phyloP scores from a whole-genome alignment of 768 basidiomycete genomes.

The Fomitopsis pulvina region DNA sequence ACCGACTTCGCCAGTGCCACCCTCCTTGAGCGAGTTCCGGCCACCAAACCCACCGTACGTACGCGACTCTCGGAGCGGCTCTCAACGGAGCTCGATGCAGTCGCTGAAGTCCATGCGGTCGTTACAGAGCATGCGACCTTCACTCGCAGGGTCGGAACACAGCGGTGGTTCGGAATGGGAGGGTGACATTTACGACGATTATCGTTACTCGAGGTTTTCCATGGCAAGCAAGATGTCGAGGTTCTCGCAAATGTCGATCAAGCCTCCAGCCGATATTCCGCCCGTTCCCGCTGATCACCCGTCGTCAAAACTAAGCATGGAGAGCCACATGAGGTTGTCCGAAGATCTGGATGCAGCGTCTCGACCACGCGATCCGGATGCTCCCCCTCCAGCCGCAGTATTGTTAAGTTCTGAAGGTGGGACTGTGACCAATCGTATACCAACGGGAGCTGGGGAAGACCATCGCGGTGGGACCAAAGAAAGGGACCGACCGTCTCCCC shows the following conservation, averaged over 20 bases:
- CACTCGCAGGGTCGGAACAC: constrained; percentile 17
- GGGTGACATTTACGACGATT: constrained; percentile 76
- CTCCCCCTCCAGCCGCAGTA: constrained; percentile 1
- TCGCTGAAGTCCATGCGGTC: background rate
- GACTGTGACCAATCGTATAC: background rate
- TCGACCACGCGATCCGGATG: too few species aligned
- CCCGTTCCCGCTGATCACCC: constrained; percentile 23
- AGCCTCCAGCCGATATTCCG: constrained; percentile 20
- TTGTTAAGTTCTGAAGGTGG: background rate
- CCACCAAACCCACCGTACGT: constrained; percentile 9
- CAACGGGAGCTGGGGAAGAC: background rate
- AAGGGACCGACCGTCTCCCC: constrained; percentile 4
- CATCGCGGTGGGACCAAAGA: background rate
- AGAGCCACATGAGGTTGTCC: background rate
- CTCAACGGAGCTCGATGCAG: constrained; percentile 2
- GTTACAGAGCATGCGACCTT: constrained; percentile 11
- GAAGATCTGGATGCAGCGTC: background rate
- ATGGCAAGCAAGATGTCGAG: constrained; percentile 35
- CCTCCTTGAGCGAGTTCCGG: constrained; percentile 7
- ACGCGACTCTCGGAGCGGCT: background rate
- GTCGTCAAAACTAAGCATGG: constrained; percentile 16
- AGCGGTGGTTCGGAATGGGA: constrained; percentile 49
- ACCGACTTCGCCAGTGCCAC: constrained; percentile 3
- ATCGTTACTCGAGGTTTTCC: constrained; percentile 63
- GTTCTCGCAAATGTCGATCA: constrained; percentile 30